phyloP scores from a whole-genome alignment of 2,329 filamentous ascomycete species.

The Byssothecium circinans region DNA sequence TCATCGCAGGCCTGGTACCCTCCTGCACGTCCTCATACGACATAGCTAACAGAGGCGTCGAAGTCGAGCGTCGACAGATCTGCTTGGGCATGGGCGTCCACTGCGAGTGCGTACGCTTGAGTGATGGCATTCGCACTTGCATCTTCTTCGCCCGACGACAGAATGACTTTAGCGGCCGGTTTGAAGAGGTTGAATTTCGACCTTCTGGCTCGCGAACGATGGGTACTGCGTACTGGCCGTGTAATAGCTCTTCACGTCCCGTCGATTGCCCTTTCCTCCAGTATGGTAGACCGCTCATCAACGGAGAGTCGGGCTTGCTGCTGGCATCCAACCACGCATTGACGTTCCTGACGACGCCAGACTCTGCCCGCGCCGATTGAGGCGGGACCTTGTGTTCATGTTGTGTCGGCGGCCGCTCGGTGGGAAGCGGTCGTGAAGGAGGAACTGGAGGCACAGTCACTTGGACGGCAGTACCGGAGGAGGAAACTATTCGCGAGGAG shows the following conservation, averaged over 20 bases:
- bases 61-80: slow-evolving; percentile 25
- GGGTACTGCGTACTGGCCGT: slow-evolving; percentile 32
- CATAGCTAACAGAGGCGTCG: slow-evolving; percentile 25
- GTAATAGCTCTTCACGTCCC: slow-evolving; percentile 5
- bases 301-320: slow-evolving; percentile 25
- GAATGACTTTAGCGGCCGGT: slow-evolving; percentile 26
- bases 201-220: slow-evolving; percentile 17
- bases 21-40: slow-evolving; percentile 16
- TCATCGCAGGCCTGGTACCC: slow-evolving; percentile 6
- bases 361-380: slow-evolving; percentile 27
- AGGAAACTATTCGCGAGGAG: slow-evolving; percentile 32
- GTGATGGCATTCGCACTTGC: slow-evolving; percentile 33
- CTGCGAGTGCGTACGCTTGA: slow-evolving; percentile 24
- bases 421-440: slow-evolving; percentile 9
- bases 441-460: slow-evolving; percentile 1
- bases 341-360: slow-evolving; percentile 29
- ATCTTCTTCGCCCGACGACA: slow-evolving; percentile 32
- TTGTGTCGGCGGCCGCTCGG: slow-evolving; percentile 11
- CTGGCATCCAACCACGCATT: slow-evolving; percentile 39
- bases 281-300: slow-evolving; percentile 40
- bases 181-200: slow-evolving; percentile 19
- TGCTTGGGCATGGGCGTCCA: slow-evolving; percentile 14
- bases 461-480: slow-evolving; percentile 4
- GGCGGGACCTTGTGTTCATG: slow-evolving; percentile 19
- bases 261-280: slow-evolving; percentile 27